phyloP scores from a whole-genome alignment of 441 rosid genomes.

The Cnidoscolus chayamansa region DNA sequence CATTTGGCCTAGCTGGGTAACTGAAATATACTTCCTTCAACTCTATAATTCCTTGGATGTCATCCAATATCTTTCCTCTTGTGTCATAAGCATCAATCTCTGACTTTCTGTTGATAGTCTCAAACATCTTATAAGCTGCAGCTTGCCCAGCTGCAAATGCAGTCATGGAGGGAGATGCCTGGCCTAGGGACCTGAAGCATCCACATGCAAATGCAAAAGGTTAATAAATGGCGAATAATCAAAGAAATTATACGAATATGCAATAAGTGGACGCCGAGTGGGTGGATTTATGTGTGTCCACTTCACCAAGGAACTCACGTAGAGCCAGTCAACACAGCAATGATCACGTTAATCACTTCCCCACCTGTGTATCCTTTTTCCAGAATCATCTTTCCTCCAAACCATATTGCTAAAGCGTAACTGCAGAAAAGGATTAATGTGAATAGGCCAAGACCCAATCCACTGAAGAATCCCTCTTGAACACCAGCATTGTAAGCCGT shows the following conservation, averaged over 20 bases:
- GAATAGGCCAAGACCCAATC: conserved; percentile 56
- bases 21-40: conserved; percentile 56
- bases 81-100: conserved; percentile 60
- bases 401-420: conserved; percentile 71
- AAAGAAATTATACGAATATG: background rate
- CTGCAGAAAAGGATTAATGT: conserved; percentile 40
- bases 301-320: conserved; percentile 39
- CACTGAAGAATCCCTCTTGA: conserved; percentile 57
- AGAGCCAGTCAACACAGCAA: conserved; percentile 66
- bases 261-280: background rate
- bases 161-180: conserved; percentile 62
- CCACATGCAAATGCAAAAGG: background rate
- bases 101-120: conserved; percentile 66
- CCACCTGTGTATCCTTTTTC: conserved; percentile 63
- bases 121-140: conserved; percentile 82
- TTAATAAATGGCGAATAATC: background rate
- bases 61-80: conserved; percentile 45
- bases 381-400: conserved; percentile 64
- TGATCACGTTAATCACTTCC: conserved; percentile 52
- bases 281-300: background rate
- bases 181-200: conserved; percentile 66
- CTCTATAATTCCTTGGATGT: conserved; percentile 54
- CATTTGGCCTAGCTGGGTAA: conserved; percentile 68
- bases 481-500: conserved; percentile 61
- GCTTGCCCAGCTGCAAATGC: conserved; percentile 79